Evolutionary conservation across 352 stramenopile genomes (phyloP).

Genomic region (Globisporangium abappressorium): DNA sequence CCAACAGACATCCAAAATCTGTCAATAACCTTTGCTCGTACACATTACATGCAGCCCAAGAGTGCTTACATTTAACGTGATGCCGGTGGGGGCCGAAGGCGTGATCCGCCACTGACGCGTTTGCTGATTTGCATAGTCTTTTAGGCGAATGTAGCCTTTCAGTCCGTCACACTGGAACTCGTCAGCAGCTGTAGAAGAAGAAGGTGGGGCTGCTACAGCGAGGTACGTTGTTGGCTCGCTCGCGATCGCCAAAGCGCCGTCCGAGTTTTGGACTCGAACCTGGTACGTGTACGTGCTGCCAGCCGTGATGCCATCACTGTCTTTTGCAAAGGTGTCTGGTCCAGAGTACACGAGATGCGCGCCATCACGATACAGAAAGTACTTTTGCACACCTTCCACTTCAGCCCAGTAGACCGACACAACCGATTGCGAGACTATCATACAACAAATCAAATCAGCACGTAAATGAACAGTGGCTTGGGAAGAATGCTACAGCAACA

Average conservation of each 20-base stretch:
- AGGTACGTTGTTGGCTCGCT: constrained; percentile 32
- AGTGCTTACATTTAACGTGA: constrained; percentile 39
- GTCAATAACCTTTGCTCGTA: too few relatives aligned
- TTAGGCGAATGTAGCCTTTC: constrained; percentile 33
- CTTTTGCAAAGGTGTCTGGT: constrained; percentile 34
- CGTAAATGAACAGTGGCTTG: too few relatives aligned
- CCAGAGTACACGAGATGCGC: constrained; percentile 22
- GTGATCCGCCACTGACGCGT: constrained; percentile 41
- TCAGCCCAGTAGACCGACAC: constrained; percentile 34
- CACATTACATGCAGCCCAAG: too few relatives aligned
- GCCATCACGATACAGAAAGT: constrained; percentile 39
- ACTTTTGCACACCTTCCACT: constrained; percentile 23
- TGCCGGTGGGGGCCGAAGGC: constrained; percentile 15
- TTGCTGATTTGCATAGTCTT: constrained; percentile 36
- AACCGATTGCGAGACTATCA: constrained; percentile 20
- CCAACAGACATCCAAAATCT: too few relatives aligned
- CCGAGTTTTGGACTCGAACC: constrained; percentile 20
- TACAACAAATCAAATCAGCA: too few relatives aligned
- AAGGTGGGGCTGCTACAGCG: constrained; percentile 4
- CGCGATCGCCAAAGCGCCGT: constrained; percentile 19
- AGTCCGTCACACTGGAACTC: constrained; percentile 30
- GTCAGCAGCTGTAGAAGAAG: background rate
- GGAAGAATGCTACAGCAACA: too few relatives aligned
- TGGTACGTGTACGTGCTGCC: constrained; percentile 44
- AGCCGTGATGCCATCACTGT: constrained; percentile 19